Evolutionary conservation across 257 asterid species (phyloP), one percentile per base, ranked within the genome.

Genomic region (Plantago major): DNA sequence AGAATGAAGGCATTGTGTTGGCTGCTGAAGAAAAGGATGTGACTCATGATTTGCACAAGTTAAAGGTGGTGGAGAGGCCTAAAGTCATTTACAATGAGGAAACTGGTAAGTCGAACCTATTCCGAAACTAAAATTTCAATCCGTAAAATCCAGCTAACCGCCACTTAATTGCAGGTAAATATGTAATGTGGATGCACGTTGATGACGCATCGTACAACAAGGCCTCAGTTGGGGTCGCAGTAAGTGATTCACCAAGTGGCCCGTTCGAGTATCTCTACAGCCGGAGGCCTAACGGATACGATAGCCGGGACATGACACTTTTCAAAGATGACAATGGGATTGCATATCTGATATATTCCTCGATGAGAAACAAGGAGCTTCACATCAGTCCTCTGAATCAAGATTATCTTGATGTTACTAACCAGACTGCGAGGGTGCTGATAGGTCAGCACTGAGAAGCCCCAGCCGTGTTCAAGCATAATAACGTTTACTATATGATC

Each of bases 111-210:
- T 19, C 3, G 9, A 3, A 37, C 8, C 6, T 22, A n/a, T 9
- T 52, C 9, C n/a, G n/a, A 22, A 22, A 22, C 26, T 22, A 22
- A 22, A 22, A 22, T 22, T 22, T 22, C 26, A 22, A 1, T 22
- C 26, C 1, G 26, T 22, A 22, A 1, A 22, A 22, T 22, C 2
- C 26, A 1, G 26, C 26, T 22, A 22, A 33, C 8, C 3, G 8
- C 40, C 0, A 2, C 40, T 33, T 33, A 33, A 4, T 28, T 53
- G 58, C 42, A 53, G 54, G 63, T 0, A 80, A 80, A 28, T 86
- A 81, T 58, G 81, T 84, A 7, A 86, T 86, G 95, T 89, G 83
- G 88, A 86, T 89, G 90, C 96, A 89, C 64, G 40, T 84, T 9
- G 96, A 89, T 57, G 76, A 84, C 66, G 75, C 76, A 8, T 63